Base-by-base conservation (phyloP, 1,139 yeast species). In the Debaryomyces nepalensis region DNA sequence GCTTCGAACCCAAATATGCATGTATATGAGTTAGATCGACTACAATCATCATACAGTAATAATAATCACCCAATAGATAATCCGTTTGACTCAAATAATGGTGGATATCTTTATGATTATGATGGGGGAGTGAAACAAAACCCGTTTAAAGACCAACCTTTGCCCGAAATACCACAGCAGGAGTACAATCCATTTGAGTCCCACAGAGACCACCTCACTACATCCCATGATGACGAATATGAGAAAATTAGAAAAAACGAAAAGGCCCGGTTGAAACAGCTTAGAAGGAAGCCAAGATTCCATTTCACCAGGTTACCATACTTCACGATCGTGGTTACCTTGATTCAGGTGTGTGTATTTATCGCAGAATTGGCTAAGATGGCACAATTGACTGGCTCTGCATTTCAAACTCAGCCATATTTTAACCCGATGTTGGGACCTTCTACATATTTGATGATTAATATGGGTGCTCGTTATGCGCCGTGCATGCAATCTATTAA, bases 361-460 rank as follows among this genome's bases (percentile, higher is more conserved):
- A 72, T 84, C n/a, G 85, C 76, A n/a, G 91, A 85, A 58, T 62
- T 86, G 35, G 77, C 70, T 6, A 70, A 66, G 45, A 81, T 82
- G 87, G 73, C 82, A 3, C 53, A 61, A 5, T 64, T 80, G 36
- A 84, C 91, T 0, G 89, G 89, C 2, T 73, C 81, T 4, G 83
- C 87, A 2, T 78, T 85, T 48, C 88, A 82, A 58, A 81, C 88
- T 0, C 62, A 81, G 51, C 93, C 93, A 2, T 76, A 81, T 46
- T 83, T 85, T 65, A 85, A 85, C 57, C 91, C 91, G 7, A 84
- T 85, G 91, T 63, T 85, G 36, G 93, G 93, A 0, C 93, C 93
- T n/a, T 82, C 89, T 2, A 67, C 84, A 0, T 83, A 83, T 53
- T 65, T 84, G 6, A 70, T 81, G 55, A 82, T 84, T 44, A 77